Evolutionary conservation across 345 rosid species (phyloP).

Genomic region (Eucalyptus victrix): DNA sequence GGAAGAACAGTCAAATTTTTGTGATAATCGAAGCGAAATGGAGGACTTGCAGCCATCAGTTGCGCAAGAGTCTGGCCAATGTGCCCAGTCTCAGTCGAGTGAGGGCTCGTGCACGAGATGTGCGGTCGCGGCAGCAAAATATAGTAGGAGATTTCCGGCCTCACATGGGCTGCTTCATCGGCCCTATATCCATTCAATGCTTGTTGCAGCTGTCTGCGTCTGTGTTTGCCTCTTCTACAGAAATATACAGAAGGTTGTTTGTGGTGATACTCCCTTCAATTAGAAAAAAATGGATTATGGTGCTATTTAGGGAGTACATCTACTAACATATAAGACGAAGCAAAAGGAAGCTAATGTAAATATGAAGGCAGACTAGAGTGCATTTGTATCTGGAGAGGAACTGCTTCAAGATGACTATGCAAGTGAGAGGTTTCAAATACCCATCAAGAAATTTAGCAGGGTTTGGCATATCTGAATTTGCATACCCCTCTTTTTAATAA

Average conservation of each 20-base stretch:
- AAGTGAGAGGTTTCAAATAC: neutral
- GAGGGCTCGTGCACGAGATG: slow-evolving; percentile 43
- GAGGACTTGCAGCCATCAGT: neutral
- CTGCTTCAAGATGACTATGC: neutral
- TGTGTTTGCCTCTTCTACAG: slow-evolving; percentile 83
- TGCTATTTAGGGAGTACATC: slow-evolving; percentile 21
- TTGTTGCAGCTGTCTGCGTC: slow-evolving; percentile 83
- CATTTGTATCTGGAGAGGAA: neutral
- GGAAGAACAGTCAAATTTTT: slow-evolving; percentile 58
- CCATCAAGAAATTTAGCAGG: neutral
- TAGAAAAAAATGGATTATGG: slow-evolving; percentile 75
- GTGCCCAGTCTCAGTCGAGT: slow-evolving; percentile 1
- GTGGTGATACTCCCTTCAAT: slow-evolving; percentile 45
- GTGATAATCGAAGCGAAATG: slow-evolving; percentile 28
- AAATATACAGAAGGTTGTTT: slow-evolving; percentile 47
- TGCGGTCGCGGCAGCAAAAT: slow-evolving; percentile 38
- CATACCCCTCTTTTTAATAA: neutral
- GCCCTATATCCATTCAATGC: slow-evolving; percentile 72
- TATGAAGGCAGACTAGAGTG: neutral
- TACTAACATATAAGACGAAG: neutral
- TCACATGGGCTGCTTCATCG: slow-evolving; percentile 63
- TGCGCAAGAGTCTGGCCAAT: neutral
- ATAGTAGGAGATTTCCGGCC: slow-evolving; percentile 24
- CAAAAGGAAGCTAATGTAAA: neutral
- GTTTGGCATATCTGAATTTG: neutral